phyloP scores from a whole-genome alignment of 495 filamentous ascomycete genomes.

The Neurospora sp. region DNA sequence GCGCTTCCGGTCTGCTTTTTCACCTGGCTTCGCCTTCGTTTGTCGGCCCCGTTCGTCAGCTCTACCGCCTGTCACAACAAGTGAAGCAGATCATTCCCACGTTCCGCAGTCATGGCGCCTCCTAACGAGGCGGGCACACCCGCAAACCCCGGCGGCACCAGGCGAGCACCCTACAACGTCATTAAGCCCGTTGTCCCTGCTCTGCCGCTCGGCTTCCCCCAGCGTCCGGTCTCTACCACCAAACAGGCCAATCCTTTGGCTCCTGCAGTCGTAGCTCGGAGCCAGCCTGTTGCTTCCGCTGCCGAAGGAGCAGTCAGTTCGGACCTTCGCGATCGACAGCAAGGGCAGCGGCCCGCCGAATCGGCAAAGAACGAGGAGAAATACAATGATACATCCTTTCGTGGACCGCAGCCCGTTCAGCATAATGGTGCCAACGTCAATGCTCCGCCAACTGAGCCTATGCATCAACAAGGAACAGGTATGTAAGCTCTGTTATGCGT shows the following conservation, averaged over 20 bases:
- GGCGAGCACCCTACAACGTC: conserved; percentile 6
- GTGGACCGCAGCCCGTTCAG: not conserved
- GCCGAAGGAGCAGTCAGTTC: not conserved
- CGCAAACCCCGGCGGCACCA: conserved; percentile 7
- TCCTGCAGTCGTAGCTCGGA: not conserved
- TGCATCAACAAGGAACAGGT: not conserved
- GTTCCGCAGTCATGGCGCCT: conserved; percentile 16
- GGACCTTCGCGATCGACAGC: not conserved
- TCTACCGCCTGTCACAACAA: not conserved
- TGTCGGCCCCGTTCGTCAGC: not conserved
- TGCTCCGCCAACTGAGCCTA: not conserved
- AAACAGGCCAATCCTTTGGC: conserved; percentile 6
- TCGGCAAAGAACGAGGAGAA: not conserved
- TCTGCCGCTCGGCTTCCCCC: conserved; percentile 20
- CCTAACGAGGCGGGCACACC: conserved; percentile 15
- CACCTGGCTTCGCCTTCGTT: not conserved
- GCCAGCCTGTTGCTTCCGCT: conserved; percentile 1
- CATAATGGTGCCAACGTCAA: not conserved
- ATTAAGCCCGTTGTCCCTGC: conserved; percentile 16
- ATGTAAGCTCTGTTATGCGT: not conserved
- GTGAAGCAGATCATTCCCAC: not conserved
- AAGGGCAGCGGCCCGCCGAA: not conserved
- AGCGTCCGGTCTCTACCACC: conserved; percentile 8
- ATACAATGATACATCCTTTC: not conserved
- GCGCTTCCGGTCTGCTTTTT: not conserved